A percentile compares a stretch with the other conserved stretches of the same genome.
Evolutionary conservation across 805 yeast species (phyloP).

Genomic region (Suhomyces tanzawaensis): DNA sequence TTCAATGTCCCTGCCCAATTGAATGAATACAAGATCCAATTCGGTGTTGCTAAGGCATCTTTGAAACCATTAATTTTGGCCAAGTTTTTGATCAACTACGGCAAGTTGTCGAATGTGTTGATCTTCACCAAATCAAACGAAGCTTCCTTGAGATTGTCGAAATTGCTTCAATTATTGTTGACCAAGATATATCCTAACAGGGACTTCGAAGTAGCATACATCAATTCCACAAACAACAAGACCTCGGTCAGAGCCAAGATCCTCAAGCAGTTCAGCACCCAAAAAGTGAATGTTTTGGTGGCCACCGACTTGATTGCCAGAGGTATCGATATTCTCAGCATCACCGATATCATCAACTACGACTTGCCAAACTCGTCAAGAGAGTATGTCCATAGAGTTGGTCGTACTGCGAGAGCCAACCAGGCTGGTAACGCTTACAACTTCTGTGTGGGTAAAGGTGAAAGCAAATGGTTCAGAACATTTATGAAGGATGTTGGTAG

Average conservation of each 20-base stretch:
- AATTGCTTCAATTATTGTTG: slow-evolving; percentile 50
- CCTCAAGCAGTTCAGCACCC: slow-evolving; percentile 57
- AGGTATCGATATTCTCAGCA: slow-evolving; percentile 78
- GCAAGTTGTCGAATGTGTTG: slow-evolving; percentile 42
- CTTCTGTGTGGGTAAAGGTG: slow-evolving; percentile 75
- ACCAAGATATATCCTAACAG: slow-evolving; percentile 15
- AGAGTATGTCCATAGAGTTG: slow-evolving; percentile 94
- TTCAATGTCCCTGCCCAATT: slow-evolving; percentile 60
- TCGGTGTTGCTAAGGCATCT: slow-evolving; percentile 37
- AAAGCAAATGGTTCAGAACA: slow-evolving; percentile 59
- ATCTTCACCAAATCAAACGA: slow-evolving; percentile 81
- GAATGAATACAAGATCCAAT: slow-evolving; percentile 42
- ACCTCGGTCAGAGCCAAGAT: slow-evolving; percentile 50
- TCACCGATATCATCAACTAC: slow-evolving; percentile 80
- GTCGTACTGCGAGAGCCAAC: slow-evolving; percentile 96
- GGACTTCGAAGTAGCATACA: slow-evolving; percentile 35
- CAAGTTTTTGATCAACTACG: slow-evolving; percentile 43
- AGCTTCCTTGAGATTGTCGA: slow-evolving; percentile 74
- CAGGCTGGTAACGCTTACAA: slow-evolving; percentile 72
- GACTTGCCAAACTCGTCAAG: slow-evolving; percentile 86
- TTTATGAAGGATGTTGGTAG: slow-evolving; percentile 51
- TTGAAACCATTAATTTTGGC: slow-evolving; percentile 75
- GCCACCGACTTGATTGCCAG: slow-evolving; percentile 95
- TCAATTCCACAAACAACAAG: slow-evolving; percentile 59
- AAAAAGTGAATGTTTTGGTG: slow-evolving; percentile 52